Base-by-base conservation (phyloP, 371 early-diverging fungal genomes). In the Funneliformis caledonium region DNA sequence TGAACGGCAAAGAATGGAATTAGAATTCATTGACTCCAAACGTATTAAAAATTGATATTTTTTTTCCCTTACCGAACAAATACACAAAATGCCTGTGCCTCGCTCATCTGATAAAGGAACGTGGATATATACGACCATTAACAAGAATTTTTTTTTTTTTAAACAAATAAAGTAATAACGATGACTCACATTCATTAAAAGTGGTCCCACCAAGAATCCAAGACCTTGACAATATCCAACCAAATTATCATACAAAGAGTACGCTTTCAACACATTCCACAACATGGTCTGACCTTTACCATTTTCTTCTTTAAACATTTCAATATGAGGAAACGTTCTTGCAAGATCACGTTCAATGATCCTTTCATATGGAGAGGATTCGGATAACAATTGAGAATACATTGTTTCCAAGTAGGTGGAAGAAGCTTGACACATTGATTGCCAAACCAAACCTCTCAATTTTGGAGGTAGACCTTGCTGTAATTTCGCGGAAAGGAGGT, bases 221-320 rank as follows among this genome's bases (percentile, higher is more conserved):
- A 98, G 87, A 42, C 98, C 98, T 88, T 98, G 98, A 86, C 98
- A 98, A 85, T 98, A 96, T 3, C 99, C 99, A 16, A 98, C 94
- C 78, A 95, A 93, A 0, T 92, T 82, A 86, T 98, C 98, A 80
- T 96, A 97, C 50, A 96, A 81, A 61, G 94, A 92, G 81, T 97
- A 98, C 6, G 97, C 97, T 80, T 95, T 95, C 75, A 97, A 87
- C 11, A 98, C 91, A 76, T 93, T 91, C 82, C 91, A 93, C 82
- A 98, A 83, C 10, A 90, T 86, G 74, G 91, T 91, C 78, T 98
- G 98, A 1, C 97, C 98, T 52, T 91, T 88, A 45, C 96, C 97
- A 42, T 91, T 92, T 82, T 91, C 92, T 80, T 94, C 88, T 80
- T 91, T 89, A 82, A 98, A 98, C 89, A 94, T 93, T 19, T 92